Base-by-base conservation (phyloP, 768 basidiomycete species). In the Tylopilus felleus region DNA sequence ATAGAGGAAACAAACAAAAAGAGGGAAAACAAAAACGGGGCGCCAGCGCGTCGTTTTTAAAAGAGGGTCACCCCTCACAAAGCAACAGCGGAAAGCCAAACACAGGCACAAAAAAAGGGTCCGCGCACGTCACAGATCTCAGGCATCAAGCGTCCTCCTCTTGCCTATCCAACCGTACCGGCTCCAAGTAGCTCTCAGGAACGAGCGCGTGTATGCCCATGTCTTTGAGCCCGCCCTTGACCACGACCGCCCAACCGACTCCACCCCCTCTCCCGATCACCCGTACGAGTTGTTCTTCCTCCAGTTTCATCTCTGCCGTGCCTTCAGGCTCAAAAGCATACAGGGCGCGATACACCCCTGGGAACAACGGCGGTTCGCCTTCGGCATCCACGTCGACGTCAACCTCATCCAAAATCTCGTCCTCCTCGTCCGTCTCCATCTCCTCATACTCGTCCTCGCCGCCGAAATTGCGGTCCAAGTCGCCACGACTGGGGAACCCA, bases 261-360 rank as follows among this genome's bases (percentile, higher is more conserved):
- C 88, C 88, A 0, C 89, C 88, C 5, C 89, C 88, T 45, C 88
- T 64, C 10, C 88, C 88, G 4, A 90, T 69, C 25, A 91, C 88
- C 2, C 75, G 74, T 14, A 93, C 84, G 44, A 88, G 59, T 71
- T 93, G 88, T 43, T 85, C 91, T 69, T 90, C 88, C 58, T 77
- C 81, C 51, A 93, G 71, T 41, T 75, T 75, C 88, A 93, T 90
- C 80, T 94, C 92, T 31, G 88, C 86, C 17, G 81, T 82, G 2
- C 89, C 86, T 61, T 92, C 88, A 0, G 88, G 86, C 55, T 85
- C 83, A 58, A 94, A 93, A 5, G 83, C 76, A 58, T 86, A 93
- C 67, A 90, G 13, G 8, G 91, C 89, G 16, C 85, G 81, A 63
- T 93, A 93, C 1, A 87, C 54, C 0, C 91, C 91, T 0, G 90